A percentile compares a stretch with the other conserved stretches of the same genome.
phyloP scores from a whole-genome alignment of 1,139 yeast genomes.

The Hyphopichia pseudoburtonii region DNA sequence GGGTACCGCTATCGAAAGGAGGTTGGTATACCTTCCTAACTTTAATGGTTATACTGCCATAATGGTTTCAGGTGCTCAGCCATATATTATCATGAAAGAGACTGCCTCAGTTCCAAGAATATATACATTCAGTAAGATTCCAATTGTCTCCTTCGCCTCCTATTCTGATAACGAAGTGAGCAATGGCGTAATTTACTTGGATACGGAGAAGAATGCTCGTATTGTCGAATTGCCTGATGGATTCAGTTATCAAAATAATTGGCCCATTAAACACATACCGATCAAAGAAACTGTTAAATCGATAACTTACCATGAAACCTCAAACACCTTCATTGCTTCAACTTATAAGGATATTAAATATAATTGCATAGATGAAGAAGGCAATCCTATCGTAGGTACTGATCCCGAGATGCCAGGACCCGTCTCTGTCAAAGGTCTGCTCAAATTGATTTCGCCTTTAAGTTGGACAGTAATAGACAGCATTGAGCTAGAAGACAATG shows the following conservation, averaged over 20 bases:
- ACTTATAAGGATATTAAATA: slow-evolving; percentile 62
- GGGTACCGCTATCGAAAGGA: slow-evolving; percentile 70
- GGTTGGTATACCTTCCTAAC: slow-evolving; percentile 59
- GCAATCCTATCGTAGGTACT: slow-evolving; percentile 59
- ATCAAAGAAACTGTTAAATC: slow-evolving; percentile 69
- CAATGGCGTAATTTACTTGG: slow-evolving; percentile 71
- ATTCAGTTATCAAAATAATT: slow-evolving; percentile 58
- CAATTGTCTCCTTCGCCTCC: slow-evolving; percentile 62
- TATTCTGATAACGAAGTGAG: slow-evolving; percentile 39
- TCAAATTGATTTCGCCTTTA: slow-evolving; percentile 69
- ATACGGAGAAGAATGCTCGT: slow-evolving; percentile 69
- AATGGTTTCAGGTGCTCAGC: slow-evolving; percentile 73
- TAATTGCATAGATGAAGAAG: slow-evolving; percentile 75
- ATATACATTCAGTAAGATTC: slow-evolving; percentile 64
- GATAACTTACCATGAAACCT: slow-evolving; percentile 69
- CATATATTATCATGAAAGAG: slow-evolving; percentile 67
- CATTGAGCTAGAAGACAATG: slow-evolving; percentile 64
- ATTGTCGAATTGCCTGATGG: slow-evolving; percentile 58
- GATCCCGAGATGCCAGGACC: slow-evolving; percentile 46
- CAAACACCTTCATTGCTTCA: slow-evolving; percentile 66
- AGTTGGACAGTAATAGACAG: slow-evolving; percentile 79
- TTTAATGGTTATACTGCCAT: slow-evolving; percentile 61
- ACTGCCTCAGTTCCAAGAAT: slow-evolving; percentile 65
- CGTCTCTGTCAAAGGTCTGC: slow-evolving; percentile 60
- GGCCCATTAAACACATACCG: slow-evolving; percentile 57